These are phyloP conservation scores for Trichophyton rubrum DNA, from an alignment of 2,329 filamentous ascomycete genomes.

Conservation along the genomic window DNA sequence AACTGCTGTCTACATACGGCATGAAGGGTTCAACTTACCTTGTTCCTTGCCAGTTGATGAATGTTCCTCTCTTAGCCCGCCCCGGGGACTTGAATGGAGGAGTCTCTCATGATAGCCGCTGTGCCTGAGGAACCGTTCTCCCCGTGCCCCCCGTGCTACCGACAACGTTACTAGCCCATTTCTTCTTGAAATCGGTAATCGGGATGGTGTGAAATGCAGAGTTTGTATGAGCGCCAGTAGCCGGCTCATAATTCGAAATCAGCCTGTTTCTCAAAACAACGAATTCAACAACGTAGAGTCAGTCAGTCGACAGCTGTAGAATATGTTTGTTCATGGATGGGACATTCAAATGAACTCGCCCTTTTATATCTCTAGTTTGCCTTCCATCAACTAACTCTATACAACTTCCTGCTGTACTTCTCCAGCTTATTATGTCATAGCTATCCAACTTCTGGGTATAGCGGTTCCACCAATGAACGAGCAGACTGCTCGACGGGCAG, in stretches of 20 bases:
- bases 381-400: background rate
- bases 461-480: background rate
- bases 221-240: background rate
- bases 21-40: background rate
- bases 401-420: background rate
- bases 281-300: background rate
- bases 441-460: background rate
- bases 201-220: background rate
- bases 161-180: background rate
- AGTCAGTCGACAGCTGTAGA: background rate
- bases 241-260: background rate
- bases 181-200: background rate
- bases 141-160: background rate
- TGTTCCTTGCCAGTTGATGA: background rate
- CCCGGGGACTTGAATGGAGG: background rate
- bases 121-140: no score
- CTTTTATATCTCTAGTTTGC: background rate
- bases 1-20: no score
- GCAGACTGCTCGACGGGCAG: no score
- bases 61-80: background rate
- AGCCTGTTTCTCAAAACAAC: background rate
- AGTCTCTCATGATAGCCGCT: background rate
- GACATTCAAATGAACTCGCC: background rate
- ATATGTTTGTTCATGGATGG: background rate
- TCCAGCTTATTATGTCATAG: constrained; percentile 1